Evolutionary conservation across 139 green algal genomes (phyloP).

Genomic region (Coccomyxa sp.): DNA sequence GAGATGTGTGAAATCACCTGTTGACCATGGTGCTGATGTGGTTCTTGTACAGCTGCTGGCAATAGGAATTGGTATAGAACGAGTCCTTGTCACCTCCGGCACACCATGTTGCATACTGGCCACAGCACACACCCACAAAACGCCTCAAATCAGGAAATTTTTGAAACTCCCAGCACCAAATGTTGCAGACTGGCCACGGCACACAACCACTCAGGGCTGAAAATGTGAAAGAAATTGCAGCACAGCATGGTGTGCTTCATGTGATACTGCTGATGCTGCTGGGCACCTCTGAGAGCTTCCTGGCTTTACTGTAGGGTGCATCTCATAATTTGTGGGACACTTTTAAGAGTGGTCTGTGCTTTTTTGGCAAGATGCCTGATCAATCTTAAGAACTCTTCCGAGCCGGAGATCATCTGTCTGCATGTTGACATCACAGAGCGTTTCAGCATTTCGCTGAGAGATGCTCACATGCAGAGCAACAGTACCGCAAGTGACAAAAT

Average conservation of each 20-base stretch:
- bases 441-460: no score
- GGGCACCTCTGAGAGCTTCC: no score
- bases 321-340: no score
- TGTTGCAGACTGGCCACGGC: not conserved
- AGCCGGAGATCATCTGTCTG: no score
- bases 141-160: not conserved
- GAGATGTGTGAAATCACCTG: not conserved
- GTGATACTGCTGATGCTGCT: no score
- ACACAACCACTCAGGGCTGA: not conserved
- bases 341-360: no score
- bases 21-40: not conserved
- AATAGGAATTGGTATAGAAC: not conserved
- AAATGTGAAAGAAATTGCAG: not conserved
- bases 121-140: not conserved
- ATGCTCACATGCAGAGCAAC: no score
- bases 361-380: no score
- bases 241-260: not conserved
- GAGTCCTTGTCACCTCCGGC: not conserved
- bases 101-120: constrained; percentile 1
- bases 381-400: no score
- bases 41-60: constrained; percentile 6
- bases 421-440: no score
- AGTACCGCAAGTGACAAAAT: no score
- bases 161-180: not conserved
- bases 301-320: no score